Base-by-base conservation (phyloP, 2,329 filamentous ascomycete genomes). In the Phaeosphaeriaceae sp. region DNA sequence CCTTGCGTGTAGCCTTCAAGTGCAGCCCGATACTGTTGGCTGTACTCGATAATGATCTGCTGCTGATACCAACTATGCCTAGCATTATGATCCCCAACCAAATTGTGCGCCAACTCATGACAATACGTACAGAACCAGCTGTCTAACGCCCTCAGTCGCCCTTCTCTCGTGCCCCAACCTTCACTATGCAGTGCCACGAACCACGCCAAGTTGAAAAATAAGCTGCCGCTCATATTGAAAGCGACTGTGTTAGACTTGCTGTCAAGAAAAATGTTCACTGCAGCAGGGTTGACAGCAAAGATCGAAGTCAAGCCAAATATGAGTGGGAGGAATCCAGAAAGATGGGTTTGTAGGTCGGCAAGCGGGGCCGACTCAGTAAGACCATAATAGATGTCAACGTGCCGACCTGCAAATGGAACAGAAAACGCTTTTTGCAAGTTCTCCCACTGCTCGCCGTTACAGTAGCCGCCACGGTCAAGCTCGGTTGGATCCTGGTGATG, bases 61-160 rank as follows among this genome's bases (percentile, higher is more conserved):
- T 70, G 65, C 43, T 72, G 66, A 45, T 72, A 73, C 70, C 70
- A 73, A 20, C 57, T 69, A 45, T 72, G 70, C 44, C 70, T 56
- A 11, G 70, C 68, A 48, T 71, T 72, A 72, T 97, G 93, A 55
- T 85, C 82, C 30, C 77, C 76, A 7, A 96, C 90, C 46, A 99
- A 76, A 70, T 99, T 99, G 75, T 99, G 94, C 49, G 94, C 92
- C 72, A 99, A 76, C 76, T 99, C 95, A 71, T 99, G 94, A 54
- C 92, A 95, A 53, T 97, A 73, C n/a, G 94, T 92, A 56, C 96
- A 89, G 84, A 89, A 97, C 93, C 93, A 97, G 2, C 90, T 90
- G 52, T 94, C 88, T 3, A 84, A 79, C 17, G 70, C 40, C 48
- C 75, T 40, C 36, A 84, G 79, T 20, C 67, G 60, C 0, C 71